Evolutionary conservation across 306 rosid species (phyloP).

Genomic region (Malus orientalis): DNA sequence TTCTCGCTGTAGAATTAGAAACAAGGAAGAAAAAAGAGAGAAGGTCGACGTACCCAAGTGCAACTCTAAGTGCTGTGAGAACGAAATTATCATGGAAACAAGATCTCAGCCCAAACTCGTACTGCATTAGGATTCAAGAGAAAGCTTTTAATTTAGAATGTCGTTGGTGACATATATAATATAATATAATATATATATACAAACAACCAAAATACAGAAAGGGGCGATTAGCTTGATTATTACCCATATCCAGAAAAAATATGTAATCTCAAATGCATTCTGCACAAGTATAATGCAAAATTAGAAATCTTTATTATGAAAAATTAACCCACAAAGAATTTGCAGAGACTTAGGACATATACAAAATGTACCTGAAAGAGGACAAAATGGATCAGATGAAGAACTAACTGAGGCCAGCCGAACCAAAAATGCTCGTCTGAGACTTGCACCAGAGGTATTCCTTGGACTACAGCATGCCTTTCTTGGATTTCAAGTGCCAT

Average conservation of each 20-base stretch:
- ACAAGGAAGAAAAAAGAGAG: not conserved
- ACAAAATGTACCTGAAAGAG: slow-evolving; percentile 62
- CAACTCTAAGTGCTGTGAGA: slow-evolving; percentile 50
- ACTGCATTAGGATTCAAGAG: slow-evolving; percentile 45
- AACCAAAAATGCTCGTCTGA: slow-evolving; percentile 89
- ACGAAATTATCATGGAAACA: slow-evolving; percentile 64
- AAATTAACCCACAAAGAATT: not conserved
- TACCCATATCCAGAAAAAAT: slow-evolving; percentile 93
- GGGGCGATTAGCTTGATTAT: slow-evolving; percentile 4
- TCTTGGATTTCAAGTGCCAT: slow-evolving; percentile 92
- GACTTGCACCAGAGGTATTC: slow-evolving; percentile 95
- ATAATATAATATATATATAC: not conserved
- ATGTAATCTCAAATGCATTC: slow-evolving; percentile 95
- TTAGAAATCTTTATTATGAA: not conserved
- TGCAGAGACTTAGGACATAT: not conserved
- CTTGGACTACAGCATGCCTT: slow-evolving; percentile 91
- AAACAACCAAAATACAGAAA: not conserved
- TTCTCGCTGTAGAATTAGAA: not conserved
- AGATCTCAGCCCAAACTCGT: slow-evolving; percentile 81
- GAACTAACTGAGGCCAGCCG: slow-evolving; percentile 67
- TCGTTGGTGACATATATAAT: not conserved
- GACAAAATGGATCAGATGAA: slow-evolving; percentile 75
- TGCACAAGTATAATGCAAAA: slow-evolving; percentile 27
- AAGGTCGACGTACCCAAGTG: slow-evolving; percentile 57
- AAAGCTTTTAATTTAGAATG: slow-evolving; percentile 11